Conservation (phyloP, 129 eudicot genomes). For the Artemisia annua region DNA sequence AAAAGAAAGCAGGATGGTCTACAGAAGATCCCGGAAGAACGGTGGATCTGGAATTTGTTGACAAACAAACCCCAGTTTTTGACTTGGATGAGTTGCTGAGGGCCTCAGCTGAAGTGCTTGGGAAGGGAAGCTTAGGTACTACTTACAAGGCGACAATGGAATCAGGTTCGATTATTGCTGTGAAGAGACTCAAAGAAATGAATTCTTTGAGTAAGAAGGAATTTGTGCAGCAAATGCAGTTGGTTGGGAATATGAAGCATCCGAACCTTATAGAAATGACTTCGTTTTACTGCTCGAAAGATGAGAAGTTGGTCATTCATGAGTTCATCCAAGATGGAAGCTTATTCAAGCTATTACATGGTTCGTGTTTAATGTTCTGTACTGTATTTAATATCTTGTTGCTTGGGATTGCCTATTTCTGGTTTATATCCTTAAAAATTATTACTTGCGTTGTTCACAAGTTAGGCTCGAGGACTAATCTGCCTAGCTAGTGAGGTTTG, state of each 20-base stretch:
- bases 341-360: conserved; percentile 64
- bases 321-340: conserved; percentile 59
- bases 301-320: conserved; percentile 63
- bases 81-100: conserved; percentile 71
- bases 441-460: too few species aligned
- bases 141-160: conserved; percentile 73
- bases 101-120: conserved; percentile 64
- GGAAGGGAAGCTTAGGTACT: conserved; percentile 72
- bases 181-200: conserved; percentile 54
- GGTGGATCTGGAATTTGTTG: conserved; percentile 47
- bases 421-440: too few species aligned
- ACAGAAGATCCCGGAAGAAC: conserved; percentile 50
- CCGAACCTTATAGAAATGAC: conserved; percentile 56
- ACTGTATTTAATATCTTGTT: background rate
- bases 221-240: conserved; percentile 62
- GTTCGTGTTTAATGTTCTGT: conserved; percentile 35
- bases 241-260: conserved; percentile 63
- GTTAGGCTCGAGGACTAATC: too few species aligned
- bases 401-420: too few species aligned
- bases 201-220: conserved; percentile 54
- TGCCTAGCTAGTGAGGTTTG: too few species aligned
- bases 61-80: conserved; percentile 44
- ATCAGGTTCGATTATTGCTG: conserved; percentile 47
- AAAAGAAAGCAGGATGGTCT: conserved; percentile 48
- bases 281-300: conserved; percentile 55